Evolutionary conservation across 495 filamentous ascomycete species (phyloP).

Genomic region (Penicillium pancosmium): DNA sequence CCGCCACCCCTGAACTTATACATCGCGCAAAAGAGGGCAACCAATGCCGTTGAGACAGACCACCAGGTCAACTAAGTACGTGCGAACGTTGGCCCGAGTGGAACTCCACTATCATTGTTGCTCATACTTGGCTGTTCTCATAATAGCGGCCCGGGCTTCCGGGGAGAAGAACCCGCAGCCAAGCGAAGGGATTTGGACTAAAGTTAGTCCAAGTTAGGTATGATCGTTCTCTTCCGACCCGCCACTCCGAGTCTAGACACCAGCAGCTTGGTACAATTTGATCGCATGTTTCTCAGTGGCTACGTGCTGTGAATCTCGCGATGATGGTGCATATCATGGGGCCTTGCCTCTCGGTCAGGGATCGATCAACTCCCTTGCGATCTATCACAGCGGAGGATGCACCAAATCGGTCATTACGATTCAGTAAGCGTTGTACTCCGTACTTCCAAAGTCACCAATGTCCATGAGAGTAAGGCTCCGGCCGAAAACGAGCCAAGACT

Average conservation of each 20-base stretch:
- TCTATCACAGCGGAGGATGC: constrained; percentile 2
- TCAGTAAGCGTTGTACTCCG: not conserved
- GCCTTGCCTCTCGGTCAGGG: not conserved
- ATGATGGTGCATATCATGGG: not conserved
- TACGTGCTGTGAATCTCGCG: not conserved
- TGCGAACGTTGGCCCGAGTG: constrained; percentile 2
- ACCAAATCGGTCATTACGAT: not conserved
- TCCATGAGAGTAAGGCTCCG: too few species aligned
- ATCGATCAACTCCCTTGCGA: not conserved
- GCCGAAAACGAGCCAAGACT: too few species aligned
- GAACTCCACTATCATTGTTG: not conserved
- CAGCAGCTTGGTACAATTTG: too few species aligned
- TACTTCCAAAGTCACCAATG: not conserved
- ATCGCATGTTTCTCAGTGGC: not conserved
- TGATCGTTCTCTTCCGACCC: not conserved
- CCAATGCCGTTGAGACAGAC: not conserved
- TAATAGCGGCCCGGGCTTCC: not conserved
- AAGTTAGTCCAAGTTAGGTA: not conserved
- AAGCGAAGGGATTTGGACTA: constrained; percentile 2
- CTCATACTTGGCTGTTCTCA: not conserved
- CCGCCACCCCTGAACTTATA: not conserved
- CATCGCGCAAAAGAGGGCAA: not conserved
- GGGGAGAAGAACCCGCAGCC: constrained; percentile 1
- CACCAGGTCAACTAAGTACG: not conserved
- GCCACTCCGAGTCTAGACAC: constrained; percentile 1